phyloP scores from a whole-genome alignment of 2,329 filamentous ascomycete species.

The Magnaporthiopsis rhizophila region DNA sequence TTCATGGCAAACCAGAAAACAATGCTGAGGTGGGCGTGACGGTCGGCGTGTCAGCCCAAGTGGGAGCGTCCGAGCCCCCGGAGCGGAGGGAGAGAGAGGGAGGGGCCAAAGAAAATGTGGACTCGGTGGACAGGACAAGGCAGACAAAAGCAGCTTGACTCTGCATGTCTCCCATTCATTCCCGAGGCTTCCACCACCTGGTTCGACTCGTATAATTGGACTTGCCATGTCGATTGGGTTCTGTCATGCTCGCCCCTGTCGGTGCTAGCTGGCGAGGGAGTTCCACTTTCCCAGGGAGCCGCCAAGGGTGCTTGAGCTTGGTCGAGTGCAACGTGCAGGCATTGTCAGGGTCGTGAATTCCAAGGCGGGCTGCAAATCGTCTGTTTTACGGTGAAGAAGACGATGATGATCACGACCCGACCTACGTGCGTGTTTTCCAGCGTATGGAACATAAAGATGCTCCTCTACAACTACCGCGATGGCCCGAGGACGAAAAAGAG shows the following conservation, averaged over 20 bases:
- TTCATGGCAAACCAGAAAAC: background rate
- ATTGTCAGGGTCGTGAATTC: background rate
- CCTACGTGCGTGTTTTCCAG: background rate
- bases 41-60: background rate
- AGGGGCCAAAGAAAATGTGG: background rate
- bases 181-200: background rate
- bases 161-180: background rate
- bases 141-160: background rate
- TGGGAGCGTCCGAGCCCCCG: background rate
- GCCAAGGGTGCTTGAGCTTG: background rate
- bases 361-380: background rate
- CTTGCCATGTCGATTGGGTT: background rate
- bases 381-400: background rate
- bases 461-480: background rate
- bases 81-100: no score
- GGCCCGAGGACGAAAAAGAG: background rate
- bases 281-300: no score
- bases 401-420: no score
- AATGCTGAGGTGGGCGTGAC: constrained; percentile 3
- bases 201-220: background rate
- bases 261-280: background rate
- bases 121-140: background rate
- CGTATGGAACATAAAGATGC: no score
- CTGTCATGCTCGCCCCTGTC: background rate
- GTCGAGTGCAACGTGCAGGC: background rate